Conservation (phyloP, 345 rosid genomes). For the Populus alba region DNA sequence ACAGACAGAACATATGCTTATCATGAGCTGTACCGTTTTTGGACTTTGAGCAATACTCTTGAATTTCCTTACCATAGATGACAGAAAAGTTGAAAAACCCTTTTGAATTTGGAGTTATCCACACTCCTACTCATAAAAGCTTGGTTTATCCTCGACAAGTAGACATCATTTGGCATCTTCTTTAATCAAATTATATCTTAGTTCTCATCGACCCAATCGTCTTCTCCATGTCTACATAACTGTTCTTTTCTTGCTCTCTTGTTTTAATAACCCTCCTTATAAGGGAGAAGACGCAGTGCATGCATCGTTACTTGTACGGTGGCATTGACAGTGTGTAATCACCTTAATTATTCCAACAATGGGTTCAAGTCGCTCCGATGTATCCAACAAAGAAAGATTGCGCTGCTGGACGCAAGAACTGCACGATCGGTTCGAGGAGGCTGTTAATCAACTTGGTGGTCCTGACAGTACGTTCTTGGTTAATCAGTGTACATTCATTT, state of each 20-base stretch:
- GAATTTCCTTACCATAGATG: slow-evolving; percentile 16
- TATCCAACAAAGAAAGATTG: slow-evolving; percentile 43
- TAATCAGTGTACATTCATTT: not conserved
- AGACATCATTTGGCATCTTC: slow-evolving; percentile 14
- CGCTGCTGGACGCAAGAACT: slow-evolving; percentile 51
- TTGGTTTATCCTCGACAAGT: slow-evolving; percentile 11
- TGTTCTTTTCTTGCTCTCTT: slow-evolving; percentile 5
- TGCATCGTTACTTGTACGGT: not conserved
- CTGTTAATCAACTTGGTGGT: slow-evolving; percentile 54
- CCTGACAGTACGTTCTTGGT: slow-evolving; percentile 44
- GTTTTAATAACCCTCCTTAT: slow-evolving; percentile 17
- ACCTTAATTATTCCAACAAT: slow-evolving; percentile 4
- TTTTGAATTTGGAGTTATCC: slow-evolving; percentile 13
- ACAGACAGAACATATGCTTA: not conserved
- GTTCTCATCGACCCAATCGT: slow-evolving; percentile 25
- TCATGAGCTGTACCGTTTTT: slow-evolving; percentile 7
- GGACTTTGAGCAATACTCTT: not conserved
- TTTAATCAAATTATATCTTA: slow-evolving; percentile 17
- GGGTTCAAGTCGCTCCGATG: slow-evolving; percentile 36
- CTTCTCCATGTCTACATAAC: slow-evolving; percentile 1
- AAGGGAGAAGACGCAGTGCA: not conserved
- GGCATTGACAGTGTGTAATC: not conserved
- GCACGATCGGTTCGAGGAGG: slow-evolving; percentile 45
- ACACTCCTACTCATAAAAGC: slow-evolving; percentile 3
- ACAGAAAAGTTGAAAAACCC: not conserved